phyloP scores from a whole-genome alignment of 352 stramenopile species.

The Globisporangium orthogonon region DNA sequence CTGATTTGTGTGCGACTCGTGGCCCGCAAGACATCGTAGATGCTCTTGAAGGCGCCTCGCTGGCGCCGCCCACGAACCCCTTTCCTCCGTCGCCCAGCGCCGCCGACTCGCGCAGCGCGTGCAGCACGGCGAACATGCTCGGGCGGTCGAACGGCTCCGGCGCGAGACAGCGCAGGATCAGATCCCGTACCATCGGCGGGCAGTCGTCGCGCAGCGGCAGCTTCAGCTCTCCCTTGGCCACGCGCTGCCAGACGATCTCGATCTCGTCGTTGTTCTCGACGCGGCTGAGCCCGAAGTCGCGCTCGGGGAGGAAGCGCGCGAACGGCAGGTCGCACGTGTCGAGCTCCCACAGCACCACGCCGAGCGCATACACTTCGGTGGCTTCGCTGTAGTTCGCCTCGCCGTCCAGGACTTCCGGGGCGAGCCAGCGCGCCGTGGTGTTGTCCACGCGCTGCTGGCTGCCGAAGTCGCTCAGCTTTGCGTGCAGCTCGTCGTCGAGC shows the following conservation, averaged over 20 bases:
- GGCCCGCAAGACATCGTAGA: too few species aligned
- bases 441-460: conserved; percentile 8
- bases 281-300: conserved; percentile 12
- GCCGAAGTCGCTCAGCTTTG: conserved; percentile 25
- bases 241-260: conserved; percentile 9
- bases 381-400: conserved; percentile 16
- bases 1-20: too few species aligned
- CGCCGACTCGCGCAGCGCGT: conserved; percentile 3
- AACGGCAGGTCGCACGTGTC: conserved; percentile 11
- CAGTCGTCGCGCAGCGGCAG: conserved; percentile 4
- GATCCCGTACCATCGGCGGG: neutral
- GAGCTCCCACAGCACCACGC: conserved; percentile 22
- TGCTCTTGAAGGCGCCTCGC: too few species aligned
- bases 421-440: conserved; percentile 9
- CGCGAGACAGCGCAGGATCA: conserved; percentile 14
- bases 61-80: neutral
- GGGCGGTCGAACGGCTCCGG: conserved; percentile 11
- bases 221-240: conserved; percentile 7
- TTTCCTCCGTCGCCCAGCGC: neutral
- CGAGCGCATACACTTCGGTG: conserved; percentile 25
- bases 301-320: conserved; percentile 6
- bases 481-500: conserved; percentile 10
- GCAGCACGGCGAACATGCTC: conserved; percentile 5
- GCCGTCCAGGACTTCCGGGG: conserved; percentile 19
- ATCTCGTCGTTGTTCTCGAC: conserved; percentile 6